Evolutionary conservation across 2,329 filamentous ascomycete species (phyloP).

Genomic region (Pyrenochaeta sp.): DNA sequence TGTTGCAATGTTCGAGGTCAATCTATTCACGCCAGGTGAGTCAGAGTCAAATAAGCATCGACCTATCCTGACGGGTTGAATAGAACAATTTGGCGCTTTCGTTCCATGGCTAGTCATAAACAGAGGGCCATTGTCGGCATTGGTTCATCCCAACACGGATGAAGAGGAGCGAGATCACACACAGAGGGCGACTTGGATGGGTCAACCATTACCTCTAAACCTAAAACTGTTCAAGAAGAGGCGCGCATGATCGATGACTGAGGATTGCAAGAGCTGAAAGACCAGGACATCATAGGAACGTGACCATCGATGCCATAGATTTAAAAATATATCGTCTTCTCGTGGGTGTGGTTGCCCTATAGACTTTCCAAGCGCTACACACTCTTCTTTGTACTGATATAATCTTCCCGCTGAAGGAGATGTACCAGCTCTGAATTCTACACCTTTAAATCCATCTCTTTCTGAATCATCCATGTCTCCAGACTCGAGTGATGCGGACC

Average conservation of each 20-base stretch:
- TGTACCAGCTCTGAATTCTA: background rate
- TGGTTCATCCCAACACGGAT: conserved; percentile 86
- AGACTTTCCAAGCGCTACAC: background rate
- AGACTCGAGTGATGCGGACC: background rate
- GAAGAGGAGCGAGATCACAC: conserved; percentile 70
- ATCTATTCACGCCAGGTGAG: conserved; percentile 74
- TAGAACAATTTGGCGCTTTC: conserved; percentile 85
- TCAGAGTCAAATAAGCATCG: background rate
- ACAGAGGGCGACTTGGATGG: conserved; percentile 77
- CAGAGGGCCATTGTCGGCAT: conserved; percentile 77
- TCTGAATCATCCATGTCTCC: background rate
- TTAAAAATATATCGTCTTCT: background rate
- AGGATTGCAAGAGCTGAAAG: background rate
- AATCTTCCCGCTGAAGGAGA: background rate
- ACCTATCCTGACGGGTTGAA: conserved; percentile 1
- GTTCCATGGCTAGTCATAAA: conserved; percentile 85
- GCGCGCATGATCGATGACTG: background rate
- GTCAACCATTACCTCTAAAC: conserved; percentile 70
- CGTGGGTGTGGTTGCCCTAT: background rate
- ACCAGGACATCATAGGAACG: background rate
- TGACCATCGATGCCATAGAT: background rate
- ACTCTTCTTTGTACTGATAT: background rate
- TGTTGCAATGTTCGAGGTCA: conserved; percentile 91
- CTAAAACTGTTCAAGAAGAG: conserved; percentile 57
- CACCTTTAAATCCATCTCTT: background rate